Evolutionary conservation across 441 rosid species (phyloP), one percentile per base, ranked within the genome.

Genomic region (Syzygium malaccense): DNA sequence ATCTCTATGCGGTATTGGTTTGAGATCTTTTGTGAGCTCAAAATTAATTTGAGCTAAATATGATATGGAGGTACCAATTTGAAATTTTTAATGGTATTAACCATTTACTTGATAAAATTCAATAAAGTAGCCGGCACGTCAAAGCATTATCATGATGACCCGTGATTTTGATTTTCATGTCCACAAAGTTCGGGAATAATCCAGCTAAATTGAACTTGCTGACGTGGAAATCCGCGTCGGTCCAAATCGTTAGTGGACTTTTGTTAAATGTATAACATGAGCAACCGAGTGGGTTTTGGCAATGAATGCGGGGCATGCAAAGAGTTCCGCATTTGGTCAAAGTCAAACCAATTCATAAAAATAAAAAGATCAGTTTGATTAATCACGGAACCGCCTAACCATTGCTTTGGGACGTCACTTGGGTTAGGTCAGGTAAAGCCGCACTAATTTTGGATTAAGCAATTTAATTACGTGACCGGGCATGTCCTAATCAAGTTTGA

Each of bases 1-100:
- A 45, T 45, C 48, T 2, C 9, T 45, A 1, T 7, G 48, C 6
- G 9, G 9, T 45, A 45, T 9, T 45, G 2, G 9, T 45, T 45
- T 45, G 48, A 45, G 48, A 45, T 45, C 48, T 33, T 71, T 23
- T 37, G 13, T 1, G 7, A 14, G 1, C 5, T 5, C 0, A 75
- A 71, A 41, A 23, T 14, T 12, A 6, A 37, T 41, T 5, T 0
- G 1, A 4, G 9, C 3, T 26, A 41, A 25, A 41, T 6, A 7
- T 23, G 8, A 23, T 0, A 25, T 0, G 83, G 6, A n/a, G 7
- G 51, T 6, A 23, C 1, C n/a, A 6, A 75, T 75, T 41, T 10
- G 26, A 75, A 51, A 41, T 75, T 3, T 75, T 5, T 0, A 23
- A 75, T 75, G 2, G 2, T 19, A 33, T 6, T 8, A 0, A 33